Evolutionary conservation across 371 early-diverging fungal genomes (phyloP), one percentile per base, ranked within the genome.

Genomic region (Lichtheimia corymbifera): DNA sequence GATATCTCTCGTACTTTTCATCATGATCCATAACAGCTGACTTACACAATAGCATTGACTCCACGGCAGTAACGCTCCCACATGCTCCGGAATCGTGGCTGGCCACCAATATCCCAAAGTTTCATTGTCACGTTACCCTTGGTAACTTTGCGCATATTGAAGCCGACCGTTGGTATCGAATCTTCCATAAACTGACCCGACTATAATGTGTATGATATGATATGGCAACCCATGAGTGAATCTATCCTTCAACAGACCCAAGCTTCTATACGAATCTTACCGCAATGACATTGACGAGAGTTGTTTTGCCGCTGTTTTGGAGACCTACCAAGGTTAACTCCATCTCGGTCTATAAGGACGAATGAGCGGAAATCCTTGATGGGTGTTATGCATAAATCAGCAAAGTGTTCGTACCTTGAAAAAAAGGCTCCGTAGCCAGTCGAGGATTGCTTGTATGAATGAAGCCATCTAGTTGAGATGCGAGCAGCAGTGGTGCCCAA

Each of bases 91-190:
- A 94, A 96, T 62, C 94, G 82, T 51, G 98, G 94, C 74, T 98
- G 98, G 6, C 99, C 99, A 55, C 99, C 99, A 75, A 98, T 89
- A 80, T 98, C 99, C 98, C 99, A 98, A 59, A 98, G 77, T 72
- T 97, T 97, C 95, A 98, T 96, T 11, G 97, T 95, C 45, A 97
- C 96, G 61, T 87, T 92, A 57, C 93, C 94, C 71, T 93, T 93
- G 54, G 92, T 91, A 30, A 92, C 91, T 70, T 91, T 97, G 74
- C 98, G 88, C 98, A 98, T 98, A 73, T 97, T 98, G 79, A 97
- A 98, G 2, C 99, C 99, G 28, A 98, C 95, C 5, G 98, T 98
- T 2, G 99, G 98, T 61, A 97, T 97, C 85, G 93, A 87, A 70
- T 98, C 97, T 79, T 98, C 98, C 15, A 87, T 91, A 69, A 93